Conservation (phyloP, 2,329 filamentous ascomycete genomes). For the Fusarium sterilihyphosum region DNA sequence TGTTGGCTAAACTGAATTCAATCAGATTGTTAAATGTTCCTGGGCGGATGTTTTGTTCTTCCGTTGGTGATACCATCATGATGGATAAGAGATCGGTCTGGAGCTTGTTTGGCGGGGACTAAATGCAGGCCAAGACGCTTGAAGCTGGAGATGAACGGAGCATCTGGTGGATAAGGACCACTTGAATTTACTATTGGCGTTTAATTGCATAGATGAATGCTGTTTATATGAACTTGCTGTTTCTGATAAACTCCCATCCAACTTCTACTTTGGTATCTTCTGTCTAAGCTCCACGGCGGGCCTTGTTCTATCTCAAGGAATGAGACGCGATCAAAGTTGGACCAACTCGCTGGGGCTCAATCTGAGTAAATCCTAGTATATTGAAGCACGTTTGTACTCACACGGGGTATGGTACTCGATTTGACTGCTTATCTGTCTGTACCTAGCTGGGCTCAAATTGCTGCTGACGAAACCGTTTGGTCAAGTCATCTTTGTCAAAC, state of each 20-base stretch:
- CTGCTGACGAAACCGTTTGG: background rate
- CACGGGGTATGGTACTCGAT: background rate
- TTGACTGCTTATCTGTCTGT: background rate
- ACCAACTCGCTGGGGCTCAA: background rate
- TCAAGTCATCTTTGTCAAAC: background rate
- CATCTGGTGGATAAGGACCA: conserved; percentile 15
- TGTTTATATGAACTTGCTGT: conserved; percentile 2
- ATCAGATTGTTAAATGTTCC: conserved; percentile 6
- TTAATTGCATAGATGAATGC: conserved; percentile 6
- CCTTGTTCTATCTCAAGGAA: background rate
- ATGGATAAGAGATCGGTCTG: conserved; percentile 3
- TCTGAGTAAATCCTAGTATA: background rate
- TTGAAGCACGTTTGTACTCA: background rate
- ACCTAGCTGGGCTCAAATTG: background rate
- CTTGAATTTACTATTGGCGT: background rate
- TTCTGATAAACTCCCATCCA: background rate
- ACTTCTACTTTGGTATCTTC: background rate
- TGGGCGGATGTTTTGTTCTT: conserved; percentile 10
- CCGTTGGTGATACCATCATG: conserved; percentile 1
- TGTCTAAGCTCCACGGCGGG: background rate
- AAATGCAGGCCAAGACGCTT: conserved; percentile 41
- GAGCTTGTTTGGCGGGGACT: conserved; percentile 41
- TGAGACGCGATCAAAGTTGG: background rate
- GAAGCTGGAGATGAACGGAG: conserved; percentile 7
- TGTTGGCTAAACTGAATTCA: background rate